These are phyloP conservation scores for Aspergillus diversus DNA, from an alignment of 495 filamentous ascomycete species.

Conservation along the genomic window DNA sequence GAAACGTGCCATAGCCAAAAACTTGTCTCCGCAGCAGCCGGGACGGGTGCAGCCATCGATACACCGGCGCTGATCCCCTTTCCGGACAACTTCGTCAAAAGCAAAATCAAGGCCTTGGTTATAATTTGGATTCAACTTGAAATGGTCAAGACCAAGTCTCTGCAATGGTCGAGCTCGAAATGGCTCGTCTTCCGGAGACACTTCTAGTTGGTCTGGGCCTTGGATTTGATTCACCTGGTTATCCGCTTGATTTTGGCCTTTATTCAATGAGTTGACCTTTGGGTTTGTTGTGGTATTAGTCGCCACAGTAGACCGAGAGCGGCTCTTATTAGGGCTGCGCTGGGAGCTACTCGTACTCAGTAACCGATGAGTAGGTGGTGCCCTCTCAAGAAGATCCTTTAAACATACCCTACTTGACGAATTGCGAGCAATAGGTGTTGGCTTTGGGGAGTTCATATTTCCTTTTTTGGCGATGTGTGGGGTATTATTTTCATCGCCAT, in stretches of 20 bases:
- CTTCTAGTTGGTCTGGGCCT: slow-evolving; percentile 10
- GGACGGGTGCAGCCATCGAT: slow-evolving; percentile 77
- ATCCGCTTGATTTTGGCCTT: background rate
- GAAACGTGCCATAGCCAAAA: slow-evolving; percentile 65
- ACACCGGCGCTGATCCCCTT: slow-evolving; percentile 71
- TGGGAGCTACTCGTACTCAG: slow-evolving; percentile 14
- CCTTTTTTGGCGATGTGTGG: background rate
- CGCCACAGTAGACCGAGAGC: background rate
- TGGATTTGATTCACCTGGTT: background rate
- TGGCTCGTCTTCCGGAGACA: slow-evolving; percentile 40
- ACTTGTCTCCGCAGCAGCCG: slow-evolving; percentile 75
- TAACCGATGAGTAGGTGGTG: slow-evolving; percentile 34
- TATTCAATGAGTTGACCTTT: background rate
- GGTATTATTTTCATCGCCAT: slow-evolving; percentile 37
- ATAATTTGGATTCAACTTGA: slow-evolving; percentile 77
- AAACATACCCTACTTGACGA: slow-evolving; percentile 31
- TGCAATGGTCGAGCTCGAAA: slow-evolving; percentile 58
- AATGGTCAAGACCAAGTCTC: slow-evolving; percentile 64
- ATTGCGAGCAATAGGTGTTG: slow-evolving; percentile 1
- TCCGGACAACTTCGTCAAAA: slow-evolving; percentile 75
- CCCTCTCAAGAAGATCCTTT: slow-evolving; percentile 40
- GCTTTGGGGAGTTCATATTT: background rate
- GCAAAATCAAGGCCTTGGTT: slow-evolving; percentile 78
- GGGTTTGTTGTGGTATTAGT: background rate
- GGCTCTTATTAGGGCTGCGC: background rate